Base-by-base conservation (phyloP, 108 stramenopile species). In the Fistulifera solaris region DNA sequence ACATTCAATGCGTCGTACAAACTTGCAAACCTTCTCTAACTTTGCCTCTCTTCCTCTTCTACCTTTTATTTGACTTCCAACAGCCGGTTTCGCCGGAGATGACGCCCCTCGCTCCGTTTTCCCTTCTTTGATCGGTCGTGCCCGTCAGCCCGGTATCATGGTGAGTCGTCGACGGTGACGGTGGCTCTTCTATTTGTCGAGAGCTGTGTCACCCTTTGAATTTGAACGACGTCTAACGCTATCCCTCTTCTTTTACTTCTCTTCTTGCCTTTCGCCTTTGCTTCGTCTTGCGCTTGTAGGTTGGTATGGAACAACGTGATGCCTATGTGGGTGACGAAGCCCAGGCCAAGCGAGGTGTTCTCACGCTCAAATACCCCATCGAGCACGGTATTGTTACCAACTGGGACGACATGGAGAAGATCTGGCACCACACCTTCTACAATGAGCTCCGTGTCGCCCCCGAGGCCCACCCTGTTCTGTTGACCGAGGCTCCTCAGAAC, bases 221-320 rank as follows among this genome's bases (percentile, higher is more conserved):
- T 35, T 35, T 6, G 6, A 35, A 35, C 31, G 31, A 35, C 31
- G 3, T 35, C 31, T 35, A 3, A 35, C 31, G 31, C 3, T 35
- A 35, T 8, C 31, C 31, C n/a, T n/a, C n/a, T n/a, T n/a, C n/a
- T n/a, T n/a, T n/a, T n/a, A 35, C 3, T 35, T 35, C 31, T 35
- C 8, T 35, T 35, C 21, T 17, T 45, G 4, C 21, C 44, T 11
- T 45, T 45, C 44, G 3, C 44, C 21, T 11, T 35, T 35, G 31
- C 31, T 35, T 35, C 31, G 8, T 6, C 31, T 35, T 35, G 31
- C 8, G 31, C 8, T 11, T 19, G 21, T 45, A 45, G 44, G 44
- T 97, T 61, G 98, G 98, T 61, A 99, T 99, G 98, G 98, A 99
- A 78, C 98, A 99, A 67, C 94, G 97, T 67, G 97, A 99, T 71